Evolutionary conservation across 495 filamentous ascomycete genomes (phyloP), one percentile per base, ranked within the genome.

Genomic region (Penicillium subrubescens): DNA sequence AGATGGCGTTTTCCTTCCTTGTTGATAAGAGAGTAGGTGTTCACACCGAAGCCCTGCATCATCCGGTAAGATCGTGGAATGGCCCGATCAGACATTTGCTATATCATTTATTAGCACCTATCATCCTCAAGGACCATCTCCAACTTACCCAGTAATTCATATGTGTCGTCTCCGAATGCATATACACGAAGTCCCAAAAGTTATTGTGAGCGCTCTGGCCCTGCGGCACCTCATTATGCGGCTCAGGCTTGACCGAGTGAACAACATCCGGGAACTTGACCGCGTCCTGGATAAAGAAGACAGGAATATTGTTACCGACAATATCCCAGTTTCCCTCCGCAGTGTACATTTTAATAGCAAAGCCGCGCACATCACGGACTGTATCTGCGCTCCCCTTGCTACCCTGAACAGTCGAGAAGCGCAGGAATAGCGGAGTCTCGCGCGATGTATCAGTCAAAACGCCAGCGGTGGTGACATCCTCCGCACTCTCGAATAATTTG

Each of bases 11-110:
- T 86, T 23, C 89, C 90, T 58, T 90, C 80, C 51, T 82, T 84
- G 65, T 95, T 94, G 57, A 86, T 78, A 2, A 96, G 80, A 2
- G 85, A 89, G 71, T 83, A 96, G 0, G 93, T 95, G 72, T 96
- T 93, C 60, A 96, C 92, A 48, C 93, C 92, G 63, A 95, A 96
- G 0, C 93, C 93, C 71, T 96, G 90, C 90, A 96, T 94, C 91
- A 94, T 95, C 27, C 88, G 88, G 69, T 81, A 92, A 3, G 89
- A 93, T 5, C 92, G 85, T 21, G 93, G 93, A 59, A 94, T 94
- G 34, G 82, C 86, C 14, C 91, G 85, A 71, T 96, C 92, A 46
- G 84, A 89, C 89, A 91, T 90, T 55, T 88, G 80, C 91, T 76
- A 70, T 75, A 70, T 15, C 17, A 27, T 1, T 3, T 2, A 25